Conservation (phyloP, 805 yeast genomes). For the Sugiyamaella chiloensis region DNA sequence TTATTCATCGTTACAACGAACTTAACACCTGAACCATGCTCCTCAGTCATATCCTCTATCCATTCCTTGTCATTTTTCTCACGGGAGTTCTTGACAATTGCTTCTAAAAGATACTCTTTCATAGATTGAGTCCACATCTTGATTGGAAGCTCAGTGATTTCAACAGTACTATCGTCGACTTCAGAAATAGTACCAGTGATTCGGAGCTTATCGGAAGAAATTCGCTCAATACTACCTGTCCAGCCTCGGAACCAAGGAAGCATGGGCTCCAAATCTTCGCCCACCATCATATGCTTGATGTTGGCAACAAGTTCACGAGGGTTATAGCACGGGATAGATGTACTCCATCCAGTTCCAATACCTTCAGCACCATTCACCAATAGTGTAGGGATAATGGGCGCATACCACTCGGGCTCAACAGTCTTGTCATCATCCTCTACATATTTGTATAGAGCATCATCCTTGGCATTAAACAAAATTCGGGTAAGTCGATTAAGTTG, state of each 20-base stretch:
- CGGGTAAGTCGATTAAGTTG: conserved; percentile 74
- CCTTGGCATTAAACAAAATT: conserved; percentile 72
- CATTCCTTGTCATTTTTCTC: conserved; percentile 62
- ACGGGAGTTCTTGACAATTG: conserved; percentile 51
- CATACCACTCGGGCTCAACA: conserved; percentile 93
- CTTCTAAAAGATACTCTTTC: conserved; percentile 72
- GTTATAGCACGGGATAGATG: conserved; percentile 85
- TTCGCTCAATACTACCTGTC: conserved; percentile 74
- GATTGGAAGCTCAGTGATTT: conserved; percentile 89
- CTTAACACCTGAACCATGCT: conserved; percentile 77
- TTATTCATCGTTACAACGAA: conserved; percentile 71
- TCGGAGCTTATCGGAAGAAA: conserved; percentile 60
- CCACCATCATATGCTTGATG: conserved; percentile 67
- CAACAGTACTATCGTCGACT: conserved; percentile 72
- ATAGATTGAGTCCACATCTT: conserved; percentile 88
- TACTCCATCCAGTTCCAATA: conserved; percentile 99
- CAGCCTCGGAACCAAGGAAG: conserved; percentile 95
- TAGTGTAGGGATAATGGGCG: conserved; percentile 93
- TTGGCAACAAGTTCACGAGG: conserved; percentile 80
- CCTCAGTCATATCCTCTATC: conserved; percentile 94
- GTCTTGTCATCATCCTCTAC: conserved; percentile 89
- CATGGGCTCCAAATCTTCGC: conserved; percentile 68
- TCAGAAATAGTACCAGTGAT: conserved; percentile 80
- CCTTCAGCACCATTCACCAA: conserved; percentile 96
- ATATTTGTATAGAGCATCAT: conserved; percentile 72